Evolutionary conservation across 495 filamentous ascomycete genomes (phyloP), one percentile per base, ranked within the genome.

Genomic region (Darksidea phi): DNA sequence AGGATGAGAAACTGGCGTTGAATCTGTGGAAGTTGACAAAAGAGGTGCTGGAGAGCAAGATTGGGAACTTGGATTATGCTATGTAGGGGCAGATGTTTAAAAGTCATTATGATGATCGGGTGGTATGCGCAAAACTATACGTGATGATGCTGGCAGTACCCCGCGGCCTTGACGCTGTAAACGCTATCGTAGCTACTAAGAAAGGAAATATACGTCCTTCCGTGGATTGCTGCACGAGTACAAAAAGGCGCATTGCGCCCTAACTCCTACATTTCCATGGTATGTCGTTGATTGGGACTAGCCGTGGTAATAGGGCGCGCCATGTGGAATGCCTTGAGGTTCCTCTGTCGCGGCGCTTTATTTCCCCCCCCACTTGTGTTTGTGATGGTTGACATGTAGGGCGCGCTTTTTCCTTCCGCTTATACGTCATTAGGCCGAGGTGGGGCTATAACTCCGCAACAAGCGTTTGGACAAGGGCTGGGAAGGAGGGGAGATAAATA

Each of bases 11-110:
- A 36, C 51, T 80, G 43, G 61, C 66, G 12, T 72, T 77, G 50
- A 70, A 64, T 23, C 67, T 78, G 57, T 78, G 79, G 76, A 61
- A 54, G 38, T 63, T 79, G 52, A 75, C 68, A 0, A 71, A 78
- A 52, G 54, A 68, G 28, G 61, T 77, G 7, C 50, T 80, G 51
- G 68, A 63, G 54, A 70, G 72, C 26, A 80, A 78, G 54, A 45
- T 74, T 3, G 71, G 71, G 5, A 47, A 59, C 7, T 45, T 65
- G 23, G 10, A 25, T 10, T 58, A 64, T 54, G 18, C 18, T 1
- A 64, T 64, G 61, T 64, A 34, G 24, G 13, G 13, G 41, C 5
- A 6, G 13, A 43, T 15, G 3, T 20, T 43, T 13, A 15, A n/a
- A n/a, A 6, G 41, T 43, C 3, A 3, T 43, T 4, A n/a, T 15